phyloP scores from a whole-genome alignment of 768 basidiomycete species.

The Phlegmacium glaucopus region DNA sequence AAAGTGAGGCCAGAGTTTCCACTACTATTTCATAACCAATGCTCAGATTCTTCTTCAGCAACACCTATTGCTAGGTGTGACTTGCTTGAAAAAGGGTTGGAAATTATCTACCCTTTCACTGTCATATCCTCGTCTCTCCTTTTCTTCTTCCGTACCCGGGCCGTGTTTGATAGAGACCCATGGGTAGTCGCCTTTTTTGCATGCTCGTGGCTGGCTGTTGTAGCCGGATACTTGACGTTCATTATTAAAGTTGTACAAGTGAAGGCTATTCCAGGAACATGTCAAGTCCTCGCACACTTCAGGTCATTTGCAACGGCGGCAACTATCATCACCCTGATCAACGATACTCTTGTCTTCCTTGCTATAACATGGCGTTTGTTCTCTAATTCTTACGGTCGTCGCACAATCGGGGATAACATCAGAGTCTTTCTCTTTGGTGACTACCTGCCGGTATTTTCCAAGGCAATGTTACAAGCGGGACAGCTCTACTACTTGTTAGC shows the following conservation, averaged over 20 bases:
- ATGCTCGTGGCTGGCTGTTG: neutral
- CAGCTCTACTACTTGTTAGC: conserved; percentile 32
- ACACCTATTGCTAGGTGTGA: no score
- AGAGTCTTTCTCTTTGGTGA: conserved; percentile 17
- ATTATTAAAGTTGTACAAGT: neutral
- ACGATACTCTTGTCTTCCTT: conserved; percentile 27
- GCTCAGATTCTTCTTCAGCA: neutral
- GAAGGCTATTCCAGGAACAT: neutral
- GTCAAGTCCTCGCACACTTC: conserved; percentile 9
- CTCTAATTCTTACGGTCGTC: conserved; percentile 3
- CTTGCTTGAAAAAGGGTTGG: neutral
- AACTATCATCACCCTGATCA: conserved; percentile 15
- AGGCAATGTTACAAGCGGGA: no score
- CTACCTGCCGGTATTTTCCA: conserved; percentile 23
- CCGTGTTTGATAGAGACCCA: neutral
- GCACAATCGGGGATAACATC: conserved; percentile 1
- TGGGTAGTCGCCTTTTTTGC: neutral
- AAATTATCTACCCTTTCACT: neutral
- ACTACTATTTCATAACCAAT: neutral
- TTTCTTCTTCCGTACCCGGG: neutral
- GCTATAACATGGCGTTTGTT: conserved; percentile 28
- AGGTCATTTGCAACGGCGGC: conserved; percentile 8
- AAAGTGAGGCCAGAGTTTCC: neutral
- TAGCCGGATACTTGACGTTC: neutral
- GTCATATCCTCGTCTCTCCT: neutral